Evolutionary conservation across 495 filamentous ascomycete species (phyloP).

Genomic region (Podospora sp.): DNA sequence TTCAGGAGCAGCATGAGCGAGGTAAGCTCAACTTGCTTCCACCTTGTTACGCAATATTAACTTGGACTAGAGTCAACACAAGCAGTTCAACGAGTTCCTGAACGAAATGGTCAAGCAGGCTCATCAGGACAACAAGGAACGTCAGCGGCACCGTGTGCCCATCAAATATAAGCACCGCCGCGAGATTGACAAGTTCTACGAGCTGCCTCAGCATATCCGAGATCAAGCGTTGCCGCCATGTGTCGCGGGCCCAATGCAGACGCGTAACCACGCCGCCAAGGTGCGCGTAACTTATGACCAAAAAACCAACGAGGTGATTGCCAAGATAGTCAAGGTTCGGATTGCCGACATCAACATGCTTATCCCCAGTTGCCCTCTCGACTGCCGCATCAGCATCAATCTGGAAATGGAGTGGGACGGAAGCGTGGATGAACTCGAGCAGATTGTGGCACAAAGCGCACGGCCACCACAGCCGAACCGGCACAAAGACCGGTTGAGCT

Average conservation of each 20-base stretch:
- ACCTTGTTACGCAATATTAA: background rate
- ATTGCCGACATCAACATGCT: conserved; percentile 82
- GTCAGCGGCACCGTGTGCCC: conserved; percentile 54
- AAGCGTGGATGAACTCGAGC: conserved; percentile 57
- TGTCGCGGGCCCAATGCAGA: conserved; percentile 54
- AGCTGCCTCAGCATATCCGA: conserved; percentile 61
- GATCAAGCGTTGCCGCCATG: conserved; percentile 44
- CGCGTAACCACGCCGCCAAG: conserved; percentile 59
- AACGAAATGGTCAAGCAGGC: conserved; percentile 66
- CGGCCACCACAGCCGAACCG: conserved; percentile 60
- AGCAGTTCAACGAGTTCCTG: conserved; percentile 73
- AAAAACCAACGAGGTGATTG: conserved; percentile 68
- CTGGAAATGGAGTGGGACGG: conserved; percentile 87
- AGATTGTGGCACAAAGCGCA: conserved; percentile 34
- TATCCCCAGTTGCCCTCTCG: conserved; percentile 70
- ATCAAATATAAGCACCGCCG: conserved; percentile 79
- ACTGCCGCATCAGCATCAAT: conserved; percentile 88
- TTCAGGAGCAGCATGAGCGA: conserved; percentile 88
- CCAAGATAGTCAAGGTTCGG: conserved; percentile 85
- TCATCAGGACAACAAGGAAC: conserved; percentile 38
- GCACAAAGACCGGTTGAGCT: conserved; percentile 86
- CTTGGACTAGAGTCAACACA: conserved; percentile 67
- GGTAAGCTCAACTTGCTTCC: conserved; percentile 53
- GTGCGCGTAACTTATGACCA: conserved; percentile 79
- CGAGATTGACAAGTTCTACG: conserved; percentile 80